Base-by-base conservation (phyloP, 352 stramenopile genomes). In the Globisporangium mamillatum region DNA sequence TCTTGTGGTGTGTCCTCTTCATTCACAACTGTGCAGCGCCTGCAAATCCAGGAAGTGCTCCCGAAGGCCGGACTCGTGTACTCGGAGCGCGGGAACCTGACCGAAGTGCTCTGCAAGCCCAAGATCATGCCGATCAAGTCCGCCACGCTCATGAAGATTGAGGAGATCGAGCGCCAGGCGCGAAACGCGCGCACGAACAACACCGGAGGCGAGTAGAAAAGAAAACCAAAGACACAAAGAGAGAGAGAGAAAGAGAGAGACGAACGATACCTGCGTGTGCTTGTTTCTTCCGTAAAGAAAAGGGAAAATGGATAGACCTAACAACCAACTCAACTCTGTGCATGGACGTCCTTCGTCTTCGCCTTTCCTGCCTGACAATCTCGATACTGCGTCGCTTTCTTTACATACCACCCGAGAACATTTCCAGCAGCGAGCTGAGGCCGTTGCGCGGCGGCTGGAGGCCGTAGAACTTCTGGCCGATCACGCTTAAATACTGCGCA, bases 61-160 rank as follows among this genome's bases (percentile, higher is more conserved):
- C 89, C 90, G 7, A 95, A 95, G 72, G 79, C 84, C 8, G 90
- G 90, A n/a, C 81, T 97, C 7, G 89, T 97, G 58, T 95, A 94
- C 75, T 97, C 90, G 34, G 89, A 97, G 69, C 81, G 84, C 36
- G 84, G 85, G n/a, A 92, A 94, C 65, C 63, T 96, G 34, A 93
- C 79, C 0, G 87, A 96, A 66, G 79, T 95, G 66, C 71, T 97
- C 25, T 97, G 91, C 74, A 97, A 97, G 46, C 91, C 91, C 20
- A 97, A 97, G 71, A 93, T 96, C 58, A 70, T 97, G 69, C 88
- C 91, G 3, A 94, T 97, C 74, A 96, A 97, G 74, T 95, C 84
- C 24, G 81, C 88, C 58, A 93, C 86, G 34, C 67, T 97, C 66
- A 65, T 95, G 58, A 78, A 81, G 59, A 94, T 97, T 54, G 88